These are phyloP conservation scores for Pelargonium myrrhifolium DNA, from an alignment of 441 rosid genomes.

Conservation along the genomic window DNA sequence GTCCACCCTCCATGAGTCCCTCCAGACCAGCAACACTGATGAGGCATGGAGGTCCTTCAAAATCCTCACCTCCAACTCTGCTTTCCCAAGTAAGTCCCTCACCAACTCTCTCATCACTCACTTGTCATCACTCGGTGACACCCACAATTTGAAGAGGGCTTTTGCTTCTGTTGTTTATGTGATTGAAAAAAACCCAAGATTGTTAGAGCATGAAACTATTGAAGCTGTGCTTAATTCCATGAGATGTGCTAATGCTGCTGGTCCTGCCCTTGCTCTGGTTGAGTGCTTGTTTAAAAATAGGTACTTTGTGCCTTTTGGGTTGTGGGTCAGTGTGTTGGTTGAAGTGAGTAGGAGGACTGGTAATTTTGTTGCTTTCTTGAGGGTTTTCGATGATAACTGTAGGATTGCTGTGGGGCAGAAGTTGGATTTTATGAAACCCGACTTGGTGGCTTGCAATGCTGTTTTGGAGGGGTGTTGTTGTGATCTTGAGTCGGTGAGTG, in stretches of 20 bases:
- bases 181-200: conserved; percentile 53
- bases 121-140: conserved; percentile 42
- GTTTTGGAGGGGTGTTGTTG: conserved; percentile 67
- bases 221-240: conserved; percentile 48
- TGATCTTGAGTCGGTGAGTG: conserved; percentile 46
- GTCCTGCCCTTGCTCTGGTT: conserved; percentile 78
- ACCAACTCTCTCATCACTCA: conserved; percentile 65
- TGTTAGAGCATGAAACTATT: conserved; percentile 51
- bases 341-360: conserved; percentile 48
- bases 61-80: conserved; percentile 47
- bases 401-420: conserved; percentile 69
- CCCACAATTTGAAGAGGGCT: conserved; percentile 78
- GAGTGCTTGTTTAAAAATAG: conserved; percentile 71
- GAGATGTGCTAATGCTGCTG: conserved; percentile 45
- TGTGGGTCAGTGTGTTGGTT: conserved; percentile 63
- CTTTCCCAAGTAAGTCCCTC: conserved; percentile 51
- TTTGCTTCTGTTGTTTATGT: conserved; percentile 73
- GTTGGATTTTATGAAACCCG: conserved; percentile 69
- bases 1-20: conserved; percentile 52
- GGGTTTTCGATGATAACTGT: conserved; percentile 63
- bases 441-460: conserved; percentile 59
- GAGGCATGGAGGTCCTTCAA: conserved; percentile 87
- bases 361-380: conserved; percentile 38
- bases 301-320: conserved; percentile 65
- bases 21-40: conserved; percentile 45